These are phyloP conservation scores for Fusarium sp. DNA, from an alignment of 2,329 filamentous ascomycete species.

Conservation along the genomic window DNA sequence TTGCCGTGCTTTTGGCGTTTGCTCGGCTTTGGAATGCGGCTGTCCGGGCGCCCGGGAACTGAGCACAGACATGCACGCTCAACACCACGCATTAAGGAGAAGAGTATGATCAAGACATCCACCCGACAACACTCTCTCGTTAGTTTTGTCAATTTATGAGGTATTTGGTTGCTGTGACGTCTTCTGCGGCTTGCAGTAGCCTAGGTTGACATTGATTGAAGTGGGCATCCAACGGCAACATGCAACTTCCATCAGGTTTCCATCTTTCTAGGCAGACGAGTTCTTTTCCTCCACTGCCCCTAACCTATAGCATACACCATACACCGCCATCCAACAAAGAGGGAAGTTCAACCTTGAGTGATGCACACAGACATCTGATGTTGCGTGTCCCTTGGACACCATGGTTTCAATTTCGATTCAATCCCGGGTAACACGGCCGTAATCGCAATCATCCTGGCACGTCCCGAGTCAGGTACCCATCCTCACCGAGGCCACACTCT, in stretches of 20 bases:
- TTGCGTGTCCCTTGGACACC: slow-evolving; percentile 29
- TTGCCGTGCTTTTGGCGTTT: slow-evolving; percentile 32
- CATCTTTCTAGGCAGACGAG: slow-evolving; percentile 47
- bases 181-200: slow-evolving; percentile 44
- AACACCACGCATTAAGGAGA: slow-evolving; percentile 12
- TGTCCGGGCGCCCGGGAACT: slow-evolving; percentile 37
- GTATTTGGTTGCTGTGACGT: slow-evolving; percentile 14
- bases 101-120: too few relatives aligned
- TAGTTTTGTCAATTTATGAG: slow-evolving; percentile 8
- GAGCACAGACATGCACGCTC: slow-evolving; percentile 23
- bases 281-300: slow-evolving; percentile 30
- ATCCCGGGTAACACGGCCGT: slow-evolving; percentile 29
- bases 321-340: slow-evolving; percentile 35
- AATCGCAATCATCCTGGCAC: slow-evolving; percentile 10
- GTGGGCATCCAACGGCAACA: neutral
- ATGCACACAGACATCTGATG: slow-evolving; percentile 35
- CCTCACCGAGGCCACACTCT: slow-evolving; percentile 43
- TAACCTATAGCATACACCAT: neutral
- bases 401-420: slow-evolving; percentile 12
- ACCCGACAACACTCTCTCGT: too few relatives aligned
- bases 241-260: slow-evolving; percentile 2
- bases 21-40: slow-evolving; percentile 37
- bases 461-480: slow-evolving; percentile 30
- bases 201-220: slow-evolving; percentile 14
- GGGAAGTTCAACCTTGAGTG: neutral